These are phyloP conservation scores for Flaveria robusta DNA, from an alignment of 129 eudicot genomes.

Conservation along the genomic window DNA sequence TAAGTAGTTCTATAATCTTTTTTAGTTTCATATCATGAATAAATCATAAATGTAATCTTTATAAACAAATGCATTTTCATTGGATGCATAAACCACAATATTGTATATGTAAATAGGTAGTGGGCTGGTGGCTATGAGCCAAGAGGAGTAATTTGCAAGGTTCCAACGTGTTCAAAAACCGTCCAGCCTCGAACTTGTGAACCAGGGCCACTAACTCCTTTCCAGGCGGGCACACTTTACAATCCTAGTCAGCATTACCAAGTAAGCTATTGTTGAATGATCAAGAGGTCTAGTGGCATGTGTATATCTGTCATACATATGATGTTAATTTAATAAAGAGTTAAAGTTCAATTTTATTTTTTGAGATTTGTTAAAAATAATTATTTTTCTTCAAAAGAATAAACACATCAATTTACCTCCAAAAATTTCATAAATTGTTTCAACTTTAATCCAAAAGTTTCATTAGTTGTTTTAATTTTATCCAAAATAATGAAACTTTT, in stretches of 20 bases:
- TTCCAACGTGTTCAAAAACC: neutral
- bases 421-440: no score
- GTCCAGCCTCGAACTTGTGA: constrained; percentile 6
- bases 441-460: no score
- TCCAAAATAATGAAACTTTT: no score
- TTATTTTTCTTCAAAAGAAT: no score
- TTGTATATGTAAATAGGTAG: neutral
- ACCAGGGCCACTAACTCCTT: neutral
- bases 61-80: neutral
- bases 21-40: neutral
- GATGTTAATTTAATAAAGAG: no score
- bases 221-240: neutral
- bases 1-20: neutral
- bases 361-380: no score
- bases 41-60: neutral
- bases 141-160: neutral
- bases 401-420: no score
- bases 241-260: neutral
- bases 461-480: no score
- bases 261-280: no score
- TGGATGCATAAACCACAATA: neutral
- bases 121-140: neutral
- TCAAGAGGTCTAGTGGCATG: no score
- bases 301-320: no score
- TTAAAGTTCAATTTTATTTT: no score